These are phyloP conservation scores for Plasmodium gonderi DNA, from an alignment of 169 alveolate species.

Conservation along the genomic window DNA sequence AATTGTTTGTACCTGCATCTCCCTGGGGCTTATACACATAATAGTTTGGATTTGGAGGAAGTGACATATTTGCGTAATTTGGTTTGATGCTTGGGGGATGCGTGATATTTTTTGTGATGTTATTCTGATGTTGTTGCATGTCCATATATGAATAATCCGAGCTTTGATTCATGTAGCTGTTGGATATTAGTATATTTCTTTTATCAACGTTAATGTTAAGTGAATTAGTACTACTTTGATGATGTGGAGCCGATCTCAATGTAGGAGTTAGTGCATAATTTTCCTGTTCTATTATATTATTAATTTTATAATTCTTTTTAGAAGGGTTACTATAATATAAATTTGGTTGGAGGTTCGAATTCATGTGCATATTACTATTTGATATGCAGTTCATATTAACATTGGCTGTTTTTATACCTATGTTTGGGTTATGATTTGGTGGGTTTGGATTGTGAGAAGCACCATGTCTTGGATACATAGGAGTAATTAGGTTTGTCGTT, in stretches of 20 bases:
- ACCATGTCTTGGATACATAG: not conserved
- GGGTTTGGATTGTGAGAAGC: not conserved
- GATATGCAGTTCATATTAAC: slow-evolving; percentile 2
- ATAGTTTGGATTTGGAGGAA: slow-evolving; percentile 2
- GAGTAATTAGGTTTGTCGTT: not conserved
- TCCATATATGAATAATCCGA: slow-evolving; percentile 25
- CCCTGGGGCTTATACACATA: slow-evolving; percentile 23
- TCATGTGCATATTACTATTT: slow-evolving; percentile 10
- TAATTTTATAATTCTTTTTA: slow-evolving; percentile 40
- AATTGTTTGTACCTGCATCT: slow-evolving; percentile 7
- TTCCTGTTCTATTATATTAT: slow-evolving; percentile 17
- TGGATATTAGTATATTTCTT: slow-evolving; percentile 15
- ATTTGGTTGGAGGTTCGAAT: slow-evolving; percentile 18
- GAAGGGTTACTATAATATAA: slow-evolving; percentile 1
- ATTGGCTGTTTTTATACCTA: slow-evolving; percentile 15
- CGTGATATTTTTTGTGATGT: not conserved
- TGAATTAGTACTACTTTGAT: slow-evolving; percentile 5
- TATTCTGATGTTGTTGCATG: slow-evolving; percentile 3
- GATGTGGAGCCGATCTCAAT: slow-evolving; percentile 26
- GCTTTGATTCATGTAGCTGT: slow-evolving; percentile 8
- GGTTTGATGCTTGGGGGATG: not conserved
- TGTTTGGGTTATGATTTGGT: slow-evolving; percentile 1
- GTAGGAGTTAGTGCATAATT: slow-evolving; percentile 4
- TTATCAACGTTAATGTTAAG: slow-evolving; percentile 12
- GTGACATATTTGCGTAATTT: not conserved